Evolutionary conservation across 768 basidiomycete species (phyloP), one percentile per base, ranked within the genome.

Genomic region (Xerocomus potaroensis): DNA sequence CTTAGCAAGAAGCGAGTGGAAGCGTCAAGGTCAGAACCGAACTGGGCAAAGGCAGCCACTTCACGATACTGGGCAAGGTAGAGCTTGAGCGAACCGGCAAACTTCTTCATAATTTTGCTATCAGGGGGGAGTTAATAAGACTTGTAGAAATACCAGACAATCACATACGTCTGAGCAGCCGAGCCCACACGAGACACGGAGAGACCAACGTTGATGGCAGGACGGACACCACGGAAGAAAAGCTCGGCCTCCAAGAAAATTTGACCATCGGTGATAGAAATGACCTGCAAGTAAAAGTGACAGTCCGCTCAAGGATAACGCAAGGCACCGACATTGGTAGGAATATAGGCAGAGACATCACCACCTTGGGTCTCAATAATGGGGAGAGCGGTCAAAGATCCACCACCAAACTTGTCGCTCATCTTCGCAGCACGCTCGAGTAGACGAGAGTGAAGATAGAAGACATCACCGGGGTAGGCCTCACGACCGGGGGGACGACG

Each of bases 21-120:
- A 46, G 95, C 94, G 76, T 98, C 96, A 65, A 98, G 89, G 73
- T 99, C 96, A 63, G 96, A 99, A 82, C 96, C 96, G 78, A 99
- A 99, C 69, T 98, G 96, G 48, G 95, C 93, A 66, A 95, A 96
- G 57, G 93, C 93, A 57, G 96, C 96, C 58, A 99, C 96, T 80
- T 99, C 96, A 87, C 96, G 94, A 79, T 98, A 99, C 71, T 99
- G 96, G 24, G 96, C 96, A 57, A 99, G 91, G 83, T 99, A 99
- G 38, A 99, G 83, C 77, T 98, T 97, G 60, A 98, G 84, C 45
- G 96, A 98, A 80, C 96, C 96, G 62, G 96, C 96, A 62, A 98
- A 98, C 78, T 97, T 94, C 88, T 97, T 99, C 96, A 99, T 98
- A 75, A 98, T 92, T 75, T 94, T 92, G 59, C 85, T 89, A 54